Conservation (phyloP, 495 filamentous ascomycete genomes). For the Hypoxylon fragiforme region DNA sequence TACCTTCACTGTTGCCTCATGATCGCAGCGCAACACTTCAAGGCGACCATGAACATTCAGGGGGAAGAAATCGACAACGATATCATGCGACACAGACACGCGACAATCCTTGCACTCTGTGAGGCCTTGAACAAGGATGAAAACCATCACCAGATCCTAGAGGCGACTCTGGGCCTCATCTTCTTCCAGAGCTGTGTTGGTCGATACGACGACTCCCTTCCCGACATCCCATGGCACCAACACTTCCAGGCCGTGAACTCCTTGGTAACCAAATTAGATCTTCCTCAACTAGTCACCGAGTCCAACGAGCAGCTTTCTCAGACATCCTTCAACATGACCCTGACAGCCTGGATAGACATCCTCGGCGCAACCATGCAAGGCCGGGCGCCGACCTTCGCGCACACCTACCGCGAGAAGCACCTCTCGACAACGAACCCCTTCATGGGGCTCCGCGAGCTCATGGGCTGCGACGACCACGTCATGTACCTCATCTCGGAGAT, state of each 20-base stretch:
- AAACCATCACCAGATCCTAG: constrained; percentile 84
- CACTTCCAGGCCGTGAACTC: constrained; percentile 91
- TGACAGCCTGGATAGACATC: constrained; percentile 97
- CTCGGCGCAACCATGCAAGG: constrained; percentile 92
- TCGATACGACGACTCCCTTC: constrained; percentile 78
- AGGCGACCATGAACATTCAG: constrained; percentile 68
- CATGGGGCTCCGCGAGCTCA: constrained; percentile 82
- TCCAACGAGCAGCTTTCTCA: constrained; percentile 58
- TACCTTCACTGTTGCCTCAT: constrained; percentile 96
- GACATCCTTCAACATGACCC: constrained; percentile 92
- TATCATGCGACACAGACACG: constrained; percentile 90
- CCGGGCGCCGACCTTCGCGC: constrained; percentile 80
- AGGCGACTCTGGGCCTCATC: constrained; percentile 94
- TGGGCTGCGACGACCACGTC: constrained; percentile 96
- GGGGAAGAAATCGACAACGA: constrained; percentile 81
- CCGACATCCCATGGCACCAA: constrained; percentile 94
- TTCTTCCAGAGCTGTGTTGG: constrained; percentile 97
- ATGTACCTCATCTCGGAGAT: constrained; percentile 99
- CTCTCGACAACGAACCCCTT: constrained; percentile 66
- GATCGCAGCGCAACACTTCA: constrained; percentile 92
- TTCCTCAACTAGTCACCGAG: constrained; percentile 65
- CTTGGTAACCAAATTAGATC: constrained; percentile 81
- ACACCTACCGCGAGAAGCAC: constrained; percentile 90
- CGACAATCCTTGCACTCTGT: constrained; percentile 84
- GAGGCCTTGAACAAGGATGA: constrained; percentile 78